Base-by-base conservation (phyloP, 139 green algal species). In the Coelastrella sp. region DNA sequence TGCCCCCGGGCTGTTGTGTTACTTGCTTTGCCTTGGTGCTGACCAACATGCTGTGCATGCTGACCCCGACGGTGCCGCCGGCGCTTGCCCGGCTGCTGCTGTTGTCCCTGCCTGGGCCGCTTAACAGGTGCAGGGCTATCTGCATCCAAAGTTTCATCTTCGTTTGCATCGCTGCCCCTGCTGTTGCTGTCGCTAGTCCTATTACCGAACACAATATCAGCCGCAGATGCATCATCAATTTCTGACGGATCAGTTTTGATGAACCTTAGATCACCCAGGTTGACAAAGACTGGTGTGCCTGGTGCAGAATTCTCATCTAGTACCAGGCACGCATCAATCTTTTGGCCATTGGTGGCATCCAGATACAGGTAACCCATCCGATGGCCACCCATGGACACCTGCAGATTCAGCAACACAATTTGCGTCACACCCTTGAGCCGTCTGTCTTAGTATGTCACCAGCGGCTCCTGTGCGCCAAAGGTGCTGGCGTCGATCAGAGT, bases 281-380 rank as follows among this genome's bases (percentile, higher is more conserved):
- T 86, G 11, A 58, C 47, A 59, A 86, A 86, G 5, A 86, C 80
- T 54, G 80, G 59, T 4, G n/a, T 57, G n/a, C 80, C 80, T 0
- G 60, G 59, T 10, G n/a, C 23, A 16, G 11, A 61, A 19, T 78
- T 79, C 4, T 65, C 22, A 3, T 78, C 23, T 7, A 87, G 82
- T 19, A 71, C 74, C 10, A 87, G 82, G 82, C 82, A 78, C 22
- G 82, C 59, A 22, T 87, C 80, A 10, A 74, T 22, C 23, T 59
- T 22, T 14, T 78, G 58, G 5, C 82, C 65, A 6, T 73, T 71
- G 10, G 64, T 78, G 16, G 65, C 6, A 8, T 73, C 22, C 0
- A 87, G 82, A 17, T 87, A 54, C 3, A 87, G 64, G 61, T 20
- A 22, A 4, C 82, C 82, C 82, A 87, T 66, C 4, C 17, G 20